Evolutionary conservation across 768 basidiomycete genomes (phyloP).

Genomic region (Nidula microcarpa): DNA sequence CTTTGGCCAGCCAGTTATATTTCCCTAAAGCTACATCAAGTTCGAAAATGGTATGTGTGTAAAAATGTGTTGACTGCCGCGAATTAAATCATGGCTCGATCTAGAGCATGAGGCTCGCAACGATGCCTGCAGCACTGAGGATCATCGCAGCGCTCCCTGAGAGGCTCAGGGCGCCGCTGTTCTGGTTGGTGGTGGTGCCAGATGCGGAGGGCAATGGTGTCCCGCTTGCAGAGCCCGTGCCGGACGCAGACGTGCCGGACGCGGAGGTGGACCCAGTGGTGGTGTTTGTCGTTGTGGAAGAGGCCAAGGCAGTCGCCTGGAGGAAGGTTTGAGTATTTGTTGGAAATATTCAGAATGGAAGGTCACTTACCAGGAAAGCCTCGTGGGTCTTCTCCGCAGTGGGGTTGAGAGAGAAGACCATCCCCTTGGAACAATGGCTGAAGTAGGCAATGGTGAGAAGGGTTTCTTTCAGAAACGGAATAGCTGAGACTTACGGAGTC

Average conservation of each 20-base stretch:
- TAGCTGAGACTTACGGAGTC: constrained; percentile 16
- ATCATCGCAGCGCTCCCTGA: constrained; percentile 10
- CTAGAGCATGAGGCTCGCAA: constrained; percentile 15
- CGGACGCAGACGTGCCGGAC: constrained; percentile 13
- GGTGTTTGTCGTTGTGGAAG: not conserved
- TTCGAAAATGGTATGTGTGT: not conserved
- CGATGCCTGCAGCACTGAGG: constrained; percentile 10
- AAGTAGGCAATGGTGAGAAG: not conserved
- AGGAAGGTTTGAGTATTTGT: not conserved
- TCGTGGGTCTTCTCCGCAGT: constrained; percentile 39
- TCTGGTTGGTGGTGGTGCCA: constrained; percentile 3
- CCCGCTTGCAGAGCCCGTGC: constrained; percentile 9
- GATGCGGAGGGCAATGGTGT: constrained; percentile 2
- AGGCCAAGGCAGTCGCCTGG: not conserved
- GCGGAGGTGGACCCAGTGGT: constrained; percentile 8
- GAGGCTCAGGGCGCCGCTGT: constrained; percentile 8
- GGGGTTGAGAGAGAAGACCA: constrained; percentile 57
- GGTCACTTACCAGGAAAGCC: constrained; percentile 25
- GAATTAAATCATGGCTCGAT: not conserved
- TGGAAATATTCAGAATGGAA: constrained; percentile 1
- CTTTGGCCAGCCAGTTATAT: not conserved
- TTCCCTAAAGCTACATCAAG: not conserved
- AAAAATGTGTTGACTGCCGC: not conserved
- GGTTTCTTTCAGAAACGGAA: not conserved
- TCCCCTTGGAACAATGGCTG: constrained; percentile 45